Evolutionary conservation across 805 yeast species (phyloP), one percentile per base, ranked within the genome.

Genomic region (Nakazawaea ishiwadae): DNA sequence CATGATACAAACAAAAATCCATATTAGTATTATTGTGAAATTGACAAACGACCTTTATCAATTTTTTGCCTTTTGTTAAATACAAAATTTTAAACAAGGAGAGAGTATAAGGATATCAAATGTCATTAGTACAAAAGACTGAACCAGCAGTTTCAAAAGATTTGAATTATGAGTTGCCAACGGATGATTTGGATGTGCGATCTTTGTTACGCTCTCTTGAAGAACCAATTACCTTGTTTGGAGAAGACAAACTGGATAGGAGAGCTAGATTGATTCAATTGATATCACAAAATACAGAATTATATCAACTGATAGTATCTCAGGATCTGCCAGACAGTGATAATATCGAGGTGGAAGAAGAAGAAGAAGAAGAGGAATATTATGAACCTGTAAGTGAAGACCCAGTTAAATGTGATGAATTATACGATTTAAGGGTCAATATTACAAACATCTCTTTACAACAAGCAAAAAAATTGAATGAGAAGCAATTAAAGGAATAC

Each of bases 391-490:
- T 42, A 7, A 37, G 42, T 29, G 79, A 69, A 1, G 81, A 78
- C 8, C 82, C 85, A 11, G 95, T 82, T 38, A 96, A 88, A 45
- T 89, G 73, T 0, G 63, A 61, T 3, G 74, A 68, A 5, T 58
- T 90, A 8, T 60, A 70, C 6, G 62, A 67, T 1, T 70, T 77
- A 0, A 68, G 98, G 39, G 56, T 61, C 28, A 45, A 49, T 2
- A 66, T 90, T 0, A 73, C 88, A 0, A 45, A 59, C 4, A 62
- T 60, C 42, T 81, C 96, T 0, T 50, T 84, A 3, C 32, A 41
- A 1, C 58, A 58, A 16, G 73, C 91, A 0, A 53, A 56, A 19
- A 26, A 42, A 1, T 59, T 93, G 45, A 42, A 77, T 0, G 44
- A 50, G 5, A 20, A 19, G 1, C 74, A 73, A 39, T 53, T 54